Percentiles rank a stretch among this genome's conserved stretches.
Conservation (phyloP, 495 filamentous ascomycete species). For the Corynascus novoguineensis region DNA sequence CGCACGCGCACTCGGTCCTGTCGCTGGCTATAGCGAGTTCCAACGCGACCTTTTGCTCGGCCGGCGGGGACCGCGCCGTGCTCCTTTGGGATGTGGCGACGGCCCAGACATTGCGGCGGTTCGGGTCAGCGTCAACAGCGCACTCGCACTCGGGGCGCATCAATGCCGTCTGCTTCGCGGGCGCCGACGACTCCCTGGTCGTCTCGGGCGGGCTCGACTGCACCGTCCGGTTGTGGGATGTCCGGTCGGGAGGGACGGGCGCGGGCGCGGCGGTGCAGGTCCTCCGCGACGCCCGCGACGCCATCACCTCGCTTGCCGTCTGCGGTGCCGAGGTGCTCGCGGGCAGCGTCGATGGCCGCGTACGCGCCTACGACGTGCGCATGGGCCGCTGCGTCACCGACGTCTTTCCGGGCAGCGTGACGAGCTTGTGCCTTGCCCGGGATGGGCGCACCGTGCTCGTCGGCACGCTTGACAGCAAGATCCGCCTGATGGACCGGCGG, state of each 20-base stretch:
- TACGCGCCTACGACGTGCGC: conserved; percentile 81
- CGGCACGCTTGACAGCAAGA: conserved; percentile 64
- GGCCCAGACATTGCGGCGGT: conserved; percentile 66
- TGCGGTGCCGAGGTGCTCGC: conserved; percentile 53
- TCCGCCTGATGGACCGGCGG: conserved; percentile 75
- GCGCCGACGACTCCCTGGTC: conserved; percentile 62
- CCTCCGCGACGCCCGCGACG: conserved; percentile 72
- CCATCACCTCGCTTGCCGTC: conserved; percentile 57
- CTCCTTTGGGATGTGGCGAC: conserved; percentile 92
- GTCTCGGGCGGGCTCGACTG: conserved; percentile 75
- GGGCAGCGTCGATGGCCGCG: conserved; percentile 82
- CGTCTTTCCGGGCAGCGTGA: conserved; percentile 60
- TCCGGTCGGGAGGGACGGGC: conserved; percentile 50
- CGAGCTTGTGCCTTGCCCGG: conserved; percentile 61
- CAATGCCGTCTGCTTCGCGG: conserved; percentile 73
- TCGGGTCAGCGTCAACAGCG: conserved; percentile 42
- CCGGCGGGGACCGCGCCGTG: conserved; percentile 81
- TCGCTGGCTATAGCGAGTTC: conserved; percentile 65
- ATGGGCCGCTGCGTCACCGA: conserved; percentile 71
- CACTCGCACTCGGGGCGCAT: conserved; percentile 65
- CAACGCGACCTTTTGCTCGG: conserved; percentile 75
- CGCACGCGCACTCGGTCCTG: conserved; percentile 87
- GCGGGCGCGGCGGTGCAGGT: conserved; percentile 67
- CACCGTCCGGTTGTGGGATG: conserved; percentile 84
- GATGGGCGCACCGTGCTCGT: conserved; percentile 72